These are phyloP conservation scores for Mortierella sp. DNA, from an alignment of 371 early-diverging fungal genomes.

Conservation along the genomic window DNA sequence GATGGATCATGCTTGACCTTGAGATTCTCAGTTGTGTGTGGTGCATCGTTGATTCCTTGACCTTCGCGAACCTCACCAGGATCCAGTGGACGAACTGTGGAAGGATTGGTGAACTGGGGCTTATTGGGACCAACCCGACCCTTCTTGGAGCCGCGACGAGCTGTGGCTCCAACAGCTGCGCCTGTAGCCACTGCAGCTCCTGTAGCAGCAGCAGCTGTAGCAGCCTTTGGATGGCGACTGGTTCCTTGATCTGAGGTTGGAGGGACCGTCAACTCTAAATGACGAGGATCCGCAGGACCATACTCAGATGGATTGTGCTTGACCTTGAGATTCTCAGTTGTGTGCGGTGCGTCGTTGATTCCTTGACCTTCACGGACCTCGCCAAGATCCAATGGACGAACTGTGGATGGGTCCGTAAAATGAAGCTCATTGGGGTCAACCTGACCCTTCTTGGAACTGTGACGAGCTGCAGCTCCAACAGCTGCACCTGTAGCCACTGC, in stretches of 20 bases:
- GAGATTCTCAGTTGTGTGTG: no score
- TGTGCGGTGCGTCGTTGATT: no score
- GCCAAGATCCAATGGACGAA: neutral
- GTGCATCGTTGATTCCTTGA: no score
- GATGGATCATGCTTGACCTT: neutral
- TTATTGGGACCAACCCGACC: neutral
- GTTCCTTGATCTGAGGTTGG: no score
- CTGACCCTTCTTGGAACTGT: neutral
- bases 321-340: neutral
- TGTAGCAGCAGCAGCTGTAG: neutral
- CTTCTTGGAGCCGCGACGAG: neutral
- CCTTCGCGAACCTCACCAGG: no score
- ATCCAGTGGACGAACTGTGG: no score
- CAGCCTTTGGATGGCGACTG: neutral
- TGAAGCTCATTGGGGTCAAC: neutral
- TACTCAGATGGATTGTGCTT: constrained; percentile 10
- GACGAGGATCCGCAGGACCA: constrained; percentile 19
- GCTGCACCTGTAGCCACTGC: neutral
- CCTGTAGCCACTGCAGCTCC: constrained; percentile 5
- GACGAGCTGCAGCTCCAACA: neutral
- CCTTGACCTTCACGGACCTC: neutral
- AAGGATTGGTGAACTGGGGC: neutral
- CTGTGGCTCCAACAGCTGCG: neutral
- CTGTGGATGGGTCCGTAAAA: neutral
- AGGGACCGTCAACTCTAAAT: neutral